These are phyloP conservation scores for Sugiyamaella mastotermitis DNA, from an alignment of 805 yeast species.

Conservation along the genomic window DNA sequence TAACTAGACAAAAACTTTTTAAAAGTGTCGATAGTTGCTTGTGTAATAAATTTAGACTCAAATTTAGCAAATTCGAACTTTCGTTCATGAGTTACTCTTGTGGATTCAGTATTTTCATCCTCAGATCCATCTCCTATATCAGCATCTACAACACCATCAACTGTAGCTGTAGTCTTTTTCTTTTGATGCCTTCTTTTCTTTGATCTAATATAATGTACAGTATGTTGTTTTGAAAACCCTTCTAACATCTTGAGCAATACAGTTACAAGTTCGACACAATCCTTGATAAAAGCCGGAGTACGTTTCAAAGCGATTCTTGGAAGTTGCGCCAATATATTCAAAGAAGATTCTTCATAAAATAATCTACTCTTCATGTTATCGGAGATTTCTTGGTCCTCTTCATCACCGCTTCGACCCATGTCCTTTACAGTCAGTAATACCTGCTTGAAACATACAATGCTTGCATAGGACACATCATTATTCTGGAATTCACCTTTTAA, in stretches of 20 bases:
- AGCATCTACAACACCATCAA: constrained; percentile 8
- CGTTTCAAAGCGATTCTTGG: constrained; percentile 61
- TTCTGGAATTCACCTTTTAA: constrained; percentile 32
- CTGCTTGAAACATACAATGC: constrained; percentile 61
- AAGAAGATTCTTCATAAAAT: constrained; percentile 59
- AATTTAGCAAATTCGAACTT: constrained; percentile 41
- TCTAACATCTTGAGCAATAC: constrained; percentile 64
- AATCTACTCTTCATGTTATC: constrained; percentile 58
- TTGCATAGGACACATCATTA: constrained; percentile 62
- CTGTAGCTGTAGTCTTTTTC: constrained; percentile 7
- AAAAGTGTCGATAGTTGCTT: constrained; percentile 58
- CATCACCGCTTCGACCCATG: constrained; percentile 36
- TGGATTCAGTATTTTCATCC: constrained; percentile 21
- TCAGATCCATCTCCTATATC: constrained; percentile 9
- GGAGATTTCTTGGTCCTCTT: constrained; percentile 47
- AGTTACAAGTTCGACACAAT: constrained; percentile 59
- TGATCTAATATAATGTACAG: constrained; percentile 42
- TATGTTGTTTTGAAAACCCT: constrained; percentile 52
- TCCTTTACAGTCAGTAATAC: constrained; percentile 42
- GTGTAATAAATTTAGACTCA: constrained; percentile 45
- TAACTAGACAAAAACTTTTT: constrained; percentile 55
- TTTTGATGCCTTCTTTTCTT: constrained; percentile 34
- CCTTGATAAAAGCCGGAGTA: constrained; percentile 55
- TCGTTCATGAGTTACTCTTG: constrained; percentile 37
- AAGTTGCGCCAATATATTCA: constrained; percentile 49